phyloP scores from a whole-genome alignment of 2,329 filamentous ascomycete genomes.

The Calonectria pteridis region DNA sequence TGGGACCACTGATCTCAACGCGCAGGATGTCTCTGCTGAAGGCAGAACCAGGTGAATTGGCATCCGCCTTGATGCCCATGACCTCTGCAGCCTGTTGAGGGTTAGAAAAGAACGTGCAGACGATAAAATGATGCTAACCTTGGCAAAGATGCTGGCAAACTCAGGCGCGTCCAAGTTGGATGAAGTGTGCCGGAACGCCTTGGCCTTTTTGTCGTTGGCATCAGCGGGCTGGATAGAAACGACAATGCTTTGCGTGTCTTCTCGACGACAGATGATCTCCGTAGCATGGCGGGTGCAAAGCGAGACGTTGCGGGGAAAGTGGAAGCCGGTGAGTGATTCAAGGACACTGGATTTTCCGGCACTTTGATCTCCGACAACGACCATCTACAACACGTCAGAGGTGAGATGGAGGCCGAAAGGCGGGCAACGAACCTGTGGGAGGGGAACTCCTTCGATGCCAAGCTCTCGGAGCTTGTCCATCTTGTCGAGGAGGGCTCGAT shows the following conservation, averaged over 20 bases:
- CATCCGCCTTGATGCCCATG: constrained; percentile 57
- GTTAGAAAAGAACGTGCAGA: neutral
- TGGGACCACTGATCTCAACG: constrained; percentile 58
- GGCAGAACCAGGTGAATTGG: constrained; percentile 36
- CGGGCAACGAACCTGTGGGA: constrained; percentile 65
- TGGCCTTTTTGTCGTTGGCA: constrained; percentile 23
- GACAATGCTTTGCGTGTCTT: constrained; percentile 47
- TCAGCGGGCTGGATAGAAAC: constrained; percentile 54
- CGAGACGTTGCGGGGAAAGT: constrained; percentile 58
- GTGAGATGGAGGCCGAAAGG: rapidly evolving
- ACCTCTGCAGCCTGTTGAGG: constrained; percentile 52
- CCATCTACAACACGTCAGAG: constrained; percentile 67
- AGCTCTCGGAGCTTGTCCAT: constrained; percentile 59
- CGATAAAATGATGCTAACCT: constrained; percentile 45
- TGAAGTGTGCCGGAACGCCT: constrained; percentile 45
- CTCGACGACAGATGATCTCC: constrained; percentile 59
- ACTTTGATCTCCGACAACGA: constrained; percentile 87
- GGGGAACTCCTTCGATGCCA: constrained; percentile 51
- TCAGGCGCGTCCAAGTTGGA: constrained; percentile 40
- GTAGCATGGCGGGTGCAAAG: constrained; percentile 65
- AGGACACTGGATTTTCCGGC: constrained; percentile 89
- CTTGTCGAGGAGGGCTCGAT: constrained; percentile 46
- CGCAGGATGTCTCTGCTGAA: constrained; percentile 62
- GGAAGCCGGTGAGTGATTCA: constrained; percentile 70
- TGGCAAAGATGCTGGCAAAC: constrained; percentile 54